Evolutionary conservation across 1,139 yeast species (phyloP).

Genomic region (Scheffersomyces segobiensis): DNA sequence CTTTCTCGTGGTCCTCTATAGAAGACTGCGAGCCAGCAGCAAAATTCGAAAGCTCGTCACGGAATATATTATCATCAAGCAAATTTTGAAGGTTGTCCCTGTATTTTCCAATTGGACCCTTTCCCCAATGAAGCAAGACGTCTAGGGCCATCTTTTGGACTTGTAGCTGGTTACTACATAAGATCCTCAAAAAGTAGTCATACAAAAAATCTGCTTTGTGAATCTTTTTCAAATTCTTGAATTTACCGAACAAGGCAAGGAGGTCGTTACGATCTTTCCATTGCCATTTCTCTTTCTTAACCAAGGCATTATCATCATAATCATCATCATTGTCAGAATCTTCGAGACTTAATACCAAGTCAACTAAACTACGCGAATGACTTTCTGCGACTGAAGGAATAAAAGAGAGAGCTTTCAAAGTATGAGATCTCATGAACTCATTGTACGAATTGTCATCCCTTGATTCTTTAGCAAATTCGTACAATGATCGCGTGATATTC

Average conservation of each 20-base stretch:
- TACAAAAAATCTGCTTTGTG: slow-evolving; percentile 54
- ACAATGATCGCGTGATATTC: slow-evolving; percentile 28
- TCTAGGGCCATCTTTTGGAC: slow-evolving; percentile 75
- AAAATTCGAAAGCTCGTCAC: slow-evolving; percentile 77
- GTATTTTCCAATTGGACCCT: slow-evolving; percentile 61
- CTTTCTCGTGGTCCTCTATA: slow-evolving; percentile 63
- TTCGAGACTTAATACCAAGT: slow-evolving; percentile 46
- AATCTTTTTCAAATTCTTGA: slow-evolving; percentile 61
- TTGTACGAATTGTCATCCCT: slow-evolving; percentile 37
- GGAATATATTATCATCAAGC: slow-evolving; percentile 78
- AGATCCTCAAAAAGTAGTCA: slow-evolving; percentile 51
- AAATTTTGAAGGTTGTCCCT: slow-evolving; percentile 71
- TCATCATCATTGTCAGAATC: slow-evolving; percentile 18
- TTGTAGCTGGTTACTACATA: slow-evolving; percentile 62
- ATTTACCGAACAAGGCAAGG: slow-evolving; percentile 61
- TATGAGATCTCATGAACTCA: slow-evolving; percentile 45
- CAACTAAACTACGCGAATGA: slow-evolving; percentile 55
- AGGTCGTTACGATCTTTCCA: slow-evolving; percentile 63
- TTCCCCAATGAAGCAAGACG: slow-evolving; percentile 68
- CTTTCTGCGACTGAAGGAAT: slow-evolving; percentile 70
- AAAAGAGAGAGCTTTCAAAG: slow-evolving; percentile 49
- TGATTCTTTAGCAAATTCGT: slow-evolving; percentile 30
- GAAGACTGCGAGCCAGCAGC: slow-evolving; percentile 49
- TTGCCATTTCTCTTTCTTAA: slow-evolving; percentile 43
- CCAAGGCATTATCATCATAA: slow-evolving; percentile 8